Percentiles rank a stretch among this genome's conserved stretches.
These are phyloP conservation scores for Ballota nigra DNA, from an alignment of 257 asterid species.

Conservation along the genomic window DNA sequence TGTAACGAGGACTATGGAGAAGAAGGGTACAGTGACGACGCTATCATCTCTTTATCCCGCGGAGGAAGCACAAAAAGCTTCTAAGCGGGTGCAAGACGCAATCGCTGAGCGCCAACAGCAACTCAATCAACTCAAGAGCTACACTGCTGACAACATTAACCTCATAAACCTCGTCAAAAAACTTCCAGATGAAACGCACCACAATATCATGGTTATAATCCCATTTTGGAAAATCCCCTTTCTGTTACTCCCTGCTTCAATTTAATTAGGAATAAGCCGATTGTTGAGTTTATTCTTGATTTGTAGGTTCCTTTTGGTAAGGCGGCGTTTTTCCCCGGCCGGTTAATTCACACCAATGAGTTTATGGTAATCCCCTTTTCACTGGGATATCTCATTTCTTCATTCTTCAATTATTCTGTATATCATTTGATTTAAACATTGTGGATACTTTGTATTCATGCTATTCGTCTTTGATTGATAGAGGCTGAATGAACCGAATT, in stretches of 20 bases:
- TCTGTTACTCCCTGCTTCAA: neutral
- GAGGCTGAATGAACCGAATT: neutral
- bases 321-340: conserved; percentile 93
- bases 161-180: conserved; percentile 70
- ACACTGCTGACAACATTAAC: conserved; percentile 51
- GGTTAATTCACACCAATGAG: conserved; percentile 84
- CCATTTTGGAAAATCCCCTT: neutral
- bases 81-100: conserved; percentile 60
- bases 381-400: neutral
- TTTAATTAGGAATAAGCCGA: neutral
- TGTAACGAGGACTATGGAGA: conserved; percentile 37
- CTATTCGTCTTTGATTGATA: conserved; percentile 4
- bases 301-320: conserved; percentile 84
- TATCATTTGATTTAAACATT: neutral
- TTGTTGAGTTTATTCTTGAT: conserved; percentile 8
- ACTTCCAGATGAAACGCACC: conserved; percentile 81
- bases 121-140: conserved; percentile 52
- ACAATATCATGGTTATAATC: conserved; percentile 62
- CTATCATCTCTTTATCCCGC: conserved; percentile 58
- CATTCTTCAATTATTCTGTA: neutral
- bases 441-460: neutral
- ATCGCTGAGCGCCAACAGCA: conserved; percentile 52
- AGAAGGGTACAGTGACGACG: conserved; percentile 65
- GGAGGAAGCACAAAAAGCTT: conserved; percentile 72
- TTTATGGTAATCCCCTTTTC: conserved; percentile 49